Evolutionary conservation across 495 filamentous ascomycete genomes (phyloP).

Genomic region (Neurospora sp.): DNA sequence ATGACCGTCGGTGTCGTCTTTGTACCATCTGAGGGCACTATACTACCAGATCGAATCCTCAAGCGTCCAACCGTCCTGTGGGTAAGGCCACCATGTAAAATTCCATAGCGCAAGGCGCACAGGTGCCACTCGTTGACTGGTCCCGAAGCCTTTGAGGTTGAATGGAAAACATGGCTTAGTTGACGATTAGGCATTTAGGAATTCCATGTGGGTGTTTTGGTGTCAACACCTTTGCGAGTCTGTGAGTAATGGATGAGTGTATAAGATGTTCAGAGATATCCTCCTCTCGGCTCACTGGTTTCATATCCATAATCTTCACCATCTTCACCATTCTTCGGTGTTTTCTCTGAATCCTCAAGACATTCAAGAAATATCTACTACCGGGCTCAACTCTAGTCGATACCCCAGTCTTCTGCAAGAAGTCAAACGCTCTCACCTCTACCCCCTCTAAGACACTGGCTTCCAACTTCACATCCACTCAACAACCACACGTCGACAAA

Average conservation of each 20-base stretch:
- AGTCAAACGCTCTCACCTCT: background rate
- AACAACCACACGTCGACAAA: background rate
- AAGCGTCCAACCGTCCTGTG: background rate
- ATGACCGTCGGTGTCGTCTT: background rate
- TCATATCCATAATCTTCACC: background rate
- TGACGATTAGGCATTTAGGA: background rate
- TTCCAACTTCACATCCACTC: background rate
- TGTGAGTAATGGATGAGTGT: background rate
- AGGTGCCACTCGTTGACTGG: background rate
- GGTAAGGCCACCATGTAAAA: background rate
- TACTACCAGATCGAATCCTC: background rate
- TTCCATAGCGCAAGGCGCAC: background rate
- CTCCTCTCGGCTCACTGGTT: too few relatives aligned
- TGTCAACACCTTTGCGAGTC: background rate
- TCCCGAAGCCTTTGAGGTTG: background rate
- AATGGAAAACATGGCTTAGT: background rate
- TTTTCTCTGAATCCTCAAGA: background rate
- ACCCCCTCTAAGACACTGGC: background rate
- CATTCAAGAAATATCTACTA: background rate
- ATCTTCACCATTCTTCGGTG: background rate
- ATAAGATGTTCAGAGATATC: too few relatives aligned
- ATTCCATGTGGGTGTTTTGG: background rate
- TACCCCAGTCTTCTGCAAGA: too few relatives aligned
- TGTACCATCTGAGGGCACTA: background rate
- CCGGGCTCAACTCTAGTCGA: background rate